Evolutionary conservation across 2,329 filamentous ascomycete genomes (phyloP), one percentile per base, ranked within the genome.

Genomic region (Claviceps maximensis): DNA sequence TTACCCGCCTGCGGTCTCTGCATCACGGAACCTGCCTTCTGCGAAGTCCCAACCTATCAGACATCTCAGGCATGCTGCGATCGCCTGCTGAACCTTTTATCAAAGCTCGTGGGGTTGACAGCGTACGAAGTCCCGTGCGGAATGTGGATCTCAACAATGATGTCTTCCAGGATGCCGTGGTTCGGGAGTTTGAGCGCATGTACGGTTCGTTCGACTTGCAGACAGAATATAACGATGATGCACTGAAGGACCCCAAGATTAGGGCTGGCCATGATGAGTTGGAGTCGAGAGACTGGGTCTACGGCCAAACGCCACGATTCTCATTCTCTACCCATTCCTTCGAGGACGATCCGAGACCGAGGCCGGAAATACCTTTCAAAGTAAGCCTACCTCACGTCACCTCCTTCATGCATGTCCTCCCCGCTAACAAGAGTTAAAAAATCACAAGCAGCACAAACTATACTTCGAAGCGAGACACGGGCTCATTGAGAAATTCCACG

Each of bases 1-100:
- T 98, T 52, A 96, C 87, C 0, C 77, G 87, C 25, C 72, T 80
- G 49, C 78, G 91, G 46, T 85, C 89, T 8, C 74, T 98, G 54
- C 93, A 98, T 68, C 93, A 98, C 68, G 93, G 90, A 8, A 98
- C 93, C 0, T 93, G 89, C 62, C 74, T 98, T 45, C 74, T 97
- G 2, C 74, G 77, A 36, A 90, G 87, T 52, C 84, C 85, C 2
- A 87, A 95, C 63, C 72, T 97, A 44, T 66, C 71, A 31, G 69
- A 74, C 42, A 86, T 97, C 29, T 80, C 83, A 1, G 69, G 76
- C 2, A 81, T 91, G 61, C 68, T 98, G 58, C 77, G 80, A 23
- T 89, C 88, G n/a, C 88, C 89, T 0, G 87, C 86, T 0, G 84
- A 83, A 59, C 75, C 76, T 0, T 90, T 80, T 63, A 84, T 97